These are phyloP conservation scores for Rhododendron kiyosumense DNA, from an alignment of 148 eudicot genomes.

Conservation along the genomic window DNA sequence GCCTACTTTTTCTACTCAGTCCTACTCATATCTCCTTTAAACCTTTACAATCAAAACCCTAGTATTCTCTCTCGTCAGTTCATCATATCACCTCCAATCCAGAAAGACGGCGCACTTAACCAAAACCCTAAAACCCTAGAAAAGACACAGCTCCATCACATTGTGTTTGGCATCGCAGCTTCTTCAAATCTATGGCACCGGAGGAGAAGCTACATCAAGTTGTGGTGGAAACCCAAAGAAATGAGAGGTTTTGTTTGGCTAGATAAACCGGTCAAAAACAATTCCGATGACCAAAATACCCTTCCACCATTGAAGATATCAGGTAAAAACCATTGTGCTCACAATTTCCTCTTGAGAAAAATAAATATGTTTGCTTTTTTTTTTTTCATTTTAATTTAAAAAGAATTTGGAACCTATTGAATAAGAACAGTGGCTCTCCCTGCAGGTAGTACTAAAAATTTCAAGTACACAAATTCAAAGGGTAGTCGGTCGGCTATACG, in stretches of 20 bases:
- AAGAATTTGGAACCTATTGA: background rate
- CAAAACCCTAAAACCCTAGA: conserved; percentile 7
- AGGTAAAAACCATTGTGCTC: background rate
- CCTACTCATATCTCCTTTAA: background rate
- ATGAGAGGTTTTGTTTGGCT: conserved; percentile 55
- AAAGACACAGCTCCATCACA: conserved; percentile 28
- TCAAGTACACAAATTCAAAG: conserved; percentile 24
- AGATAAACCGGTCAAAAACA: conserved; percentile 16
- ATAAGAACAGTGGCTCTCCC: background rate
- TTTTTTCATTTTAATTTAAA: background rate
- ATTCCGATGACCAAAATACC: background rate
- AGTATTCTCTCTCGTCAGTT: background rate
- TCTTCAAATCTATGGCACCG: conserved; percentile 42
- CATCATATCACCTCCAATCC: background rate
- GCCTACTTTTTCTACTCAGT: conserved; percentile 1
- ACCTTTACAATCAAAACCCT: background rate
- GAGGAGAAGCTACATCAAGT: conserved; percentile 39
- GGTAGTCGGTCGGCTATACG: conserved; percentile 39
- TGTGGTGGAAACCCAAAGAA: conserved; percentile 54
- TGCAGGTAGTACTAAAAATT: conserved; percentile 21
- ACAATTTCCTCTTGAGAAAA: background rate
- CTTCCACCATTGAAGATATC: conserved; percentile 39
- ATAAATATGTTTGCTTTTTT: background rate
- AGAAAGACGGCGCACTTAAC: background rate
- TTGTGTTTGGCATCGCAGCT: conserved; percentile 54